Percentiles rank a stretch among this genome's conserved stretches.
Evolutionary conservation across 1,284 basidiomycete species (phyloP).

Genomic region (Cryptococcus jaspeensis): DNA sequence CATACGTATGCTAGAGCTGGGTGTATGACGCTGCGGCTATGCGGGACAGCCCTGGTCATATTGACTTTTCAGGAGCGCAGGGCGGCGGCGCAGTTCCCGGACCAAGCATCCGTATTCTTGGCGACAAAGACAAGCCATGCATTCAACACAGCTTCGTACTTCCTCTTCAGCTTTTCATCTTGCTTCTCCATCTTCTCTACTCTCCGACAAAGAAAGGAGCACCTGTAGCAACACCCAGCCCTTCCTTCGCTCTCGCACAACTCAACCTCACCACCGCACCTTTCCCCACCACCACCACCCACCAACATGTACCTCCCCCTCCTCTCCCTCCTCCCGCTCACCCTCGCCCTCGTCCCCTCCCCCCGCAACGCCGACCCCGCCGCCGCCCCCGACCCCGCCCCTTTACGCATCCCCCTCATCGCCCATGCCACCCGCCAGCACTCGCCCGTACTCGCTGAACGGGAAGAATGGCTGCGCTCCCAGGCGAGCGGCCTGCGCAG

Average conservation of each 20-base stretch:
- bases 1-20: no score
- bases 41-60: no score
- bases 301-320: not conserved
- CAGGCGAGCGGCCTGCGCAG: slow-evolving; percentile 30
- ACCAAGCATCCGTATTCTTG: no score
- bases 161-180: not conserved
- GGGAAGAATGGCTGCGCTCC: slow-evolving; percentile 34
- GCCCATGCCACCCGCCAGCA: slow-evolving; percentile 27
- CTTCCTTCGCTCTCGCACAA: not conserved
- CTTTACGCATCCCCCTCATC: slow-evolving; percentile 16
- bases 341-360: slow-evolving; percentile 6
- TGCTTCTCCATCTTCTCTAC: not conserved
- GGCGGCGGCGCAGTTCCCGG: no score
- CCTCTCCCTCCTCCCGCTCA: slow-evolving; percentile 4
- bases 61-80: not conserved
- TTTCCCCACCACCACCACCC: not conserved
- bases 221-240: not conserved
- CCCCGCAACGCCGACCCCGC: slow-evolving; percentile 1
- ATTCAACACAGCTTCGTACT: not conserved
- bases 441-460: slow-evolving; percentile 27
- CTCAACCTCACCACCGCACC: not conserved
- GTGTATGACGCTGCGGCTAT: no score
- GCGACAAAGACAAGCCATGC: not conserved
- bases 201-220: not conserved
- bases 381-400: not conserved